Percentiles rank a stretch among this genome's conserved stretches.
phyloP scores from a whole-genome alignment of 148 eudicot species.

The Beta vulgaris region DNA sequence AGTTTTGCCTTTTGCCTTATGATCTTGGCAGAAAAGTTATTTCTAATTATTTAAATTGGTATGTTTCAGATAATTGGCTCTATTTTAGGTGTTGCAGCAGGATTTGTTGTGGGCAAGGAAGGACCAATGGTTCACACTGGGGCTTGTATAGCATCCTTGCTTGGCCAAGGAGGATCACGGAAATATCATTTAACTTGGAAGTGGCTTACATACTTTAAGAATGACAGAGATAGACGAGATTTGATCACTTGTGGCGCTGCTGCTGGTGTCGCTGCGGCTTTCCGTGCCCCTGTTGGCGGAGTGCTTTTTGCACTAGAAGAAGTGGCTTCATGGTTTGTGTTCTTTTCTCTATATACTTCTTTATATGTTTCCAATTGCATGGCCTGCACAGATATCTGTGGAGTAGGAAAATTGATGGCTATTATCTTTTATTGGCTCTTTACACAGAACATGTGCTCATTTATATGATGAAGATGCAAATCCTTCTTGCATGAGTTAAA shows the following conservation, averaged over 20 bases:
- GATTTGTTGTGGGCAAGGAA: conserved; percentile 86
- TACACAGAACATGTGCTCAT: neutral
- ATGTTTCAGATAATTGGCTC: conserved; percentile 67
- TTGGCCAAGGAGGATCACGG: conserved; percentile 85
- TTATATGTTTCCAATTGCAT: neutral
- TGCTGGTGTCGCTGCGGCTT: conserved; percentile 89
- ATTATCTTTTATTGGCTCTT: neutral
- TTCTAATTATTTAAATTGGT: neutral
- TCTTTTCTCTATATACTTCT: neutral
- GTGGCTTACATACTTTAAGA: conserved; percentile 72
- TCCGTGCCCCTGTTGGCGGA: conserved; percentile 88
- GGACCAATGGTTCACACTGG: conserved; percentile 95
- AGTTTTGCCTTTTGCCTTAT: too few species aligned
- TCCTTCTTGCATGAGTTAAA: neutral
- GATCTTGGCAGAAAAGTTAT: neutral
- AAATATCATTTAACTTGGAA: conserved; percentile 70
- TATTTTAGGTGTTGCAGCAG: conserved; percentile 67
- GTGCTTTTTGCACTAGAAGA: conserved; percentile 92
- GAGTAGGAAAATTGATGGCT: neutral
- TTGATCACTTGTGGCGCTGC: conserved; percentile 86
- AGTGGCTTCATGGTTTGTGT: conserved; percentile 68
- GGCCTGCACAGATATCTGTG: neutral
- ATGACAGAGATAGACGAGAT: conserved; percentile 74
- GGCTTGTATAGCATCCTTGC: conserved; percentile 69
- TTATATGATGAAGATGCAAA: neutral